Base-by-base conservation (phyloP, 768 basidiomycete genomes). In the Leccinum boreale region DNA sequence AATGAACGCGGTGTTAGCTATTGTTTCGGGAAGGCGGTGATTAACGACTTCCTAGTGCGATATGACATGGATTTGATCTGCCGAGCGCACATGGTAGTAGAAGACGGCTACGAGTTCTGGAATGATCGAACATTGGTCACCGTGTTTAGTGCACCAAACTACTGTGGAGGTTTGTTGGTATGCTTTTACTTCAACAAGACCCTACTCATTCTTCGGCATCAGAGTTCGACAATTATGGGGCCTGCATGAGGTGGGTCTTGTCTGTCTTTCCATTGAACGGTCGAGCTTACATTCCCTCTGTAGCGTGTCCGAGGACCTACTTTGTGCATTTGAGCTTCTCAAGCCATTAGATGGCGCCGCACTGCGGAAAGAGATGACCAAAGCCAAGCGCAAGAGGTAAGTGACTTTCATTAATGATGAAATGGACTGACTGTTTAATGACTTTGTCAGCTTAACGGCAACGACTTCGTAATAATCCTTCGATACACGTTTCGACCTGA, bases 61-160 rank as follows among this genome's bases (percentile, higher is more conserved):
- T 94, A 95, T 70, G 96, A 99, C 74, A 98, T 99, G 90, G 96
- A 99, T 75, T 81, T 99, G 62, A 98, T 99, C 76, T 98, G 97
- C 78, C 89, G 97, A 51, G 97, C 97, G 51, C 97, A 99, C 75
- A 98, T 98, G 97, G 97, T 99, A 47, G 97, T 99, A 61, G 97
- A 99, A 73, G 93, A 95, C 68, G 96, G 96, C 8, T 98, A 98
- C 70, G 97, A 99, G 78, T 99, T 99, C 70, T 99, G 97, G 92
- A 98, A 98, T 67, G 97, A 99, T 68, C 85, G 97, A 64, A 98
- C 97, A 50, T 76, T 99, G 64, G 97, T 99, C 53, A 99, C 97
- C 1, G 94, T 99, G 55, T 99, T 99, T 75, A 96, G 94, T 65
- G 97, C 97, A 50, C 97, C 97, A 21, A 97, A 97, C 67, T 94